These are phyloP conservation scores for Diplodia mutila DNA, from an alignment of 2,329 filamentous ascomycete genomes.

Conservation along the genomic window DNA sequence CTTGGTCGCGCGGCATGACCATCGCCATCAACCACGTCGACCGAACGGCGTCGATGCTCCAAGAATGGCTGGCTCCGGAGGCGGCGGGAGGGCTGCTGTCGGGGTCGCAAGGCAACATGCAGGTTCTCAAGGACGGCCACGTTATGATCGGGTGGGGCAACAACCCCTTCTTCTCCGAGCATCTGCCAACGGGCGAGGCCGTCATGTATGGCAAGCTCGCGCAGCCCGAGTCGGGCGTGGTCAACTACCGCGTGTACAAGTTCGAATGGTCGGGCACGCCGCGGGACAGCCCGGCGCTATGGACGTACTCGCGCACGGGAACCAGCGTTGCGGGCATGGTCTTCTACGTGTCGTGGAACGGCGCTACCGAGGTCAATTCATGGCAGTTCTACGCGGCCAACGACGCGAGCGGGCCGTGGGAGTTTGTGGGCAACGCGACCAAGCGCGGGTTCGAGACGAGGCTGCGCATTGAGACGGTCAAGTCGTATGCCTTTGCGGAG, in stretches of 20 bases:
- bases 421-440: slow-evolving; percentile 44
- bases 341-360: slow-evolving; percentile 60
- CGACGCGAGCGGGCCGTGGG: slow-evolving; percentile 40
- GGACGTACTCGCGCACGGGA: slow-evolving; percentile 27
- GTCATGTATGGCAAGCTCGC: slow-evolving; percentile 59
- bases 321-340: slow-evolving; percentile 38
- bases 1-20: slow-evolving; percentile 50
- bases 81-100: slow-evolving; percentile 48
- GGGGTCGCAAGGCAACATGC: slow-evolving; percentile 58
- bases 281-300: slow-evolving; percentile 25
- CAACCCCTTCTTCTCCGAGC: slow-evolving; percentile 47
- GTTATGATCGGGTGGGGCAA: slow-evolving; percentile 62
- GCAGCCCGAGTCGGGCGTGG: slow-evolving; percentile 39
- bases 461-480: slow-evolving; percentile 26
- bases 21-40: slow-evolving; percentile 50
- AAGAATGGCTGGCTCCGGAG: slow-evolving; percentile 55
- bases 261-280: slow-evolving; percentile 55
- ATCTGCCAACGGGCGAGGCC: slow-evolving; percentile 52
- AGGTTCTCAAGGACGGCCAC: slow-evolving; percentile 58
- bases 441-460: slow-evolving; percentile 52
- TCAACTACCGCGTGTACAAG: slow-evolving; percentile 61
- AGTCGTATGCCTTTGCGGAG: slow-evolving; percentile 27
- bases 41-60: slow-evolving; percentile 51
- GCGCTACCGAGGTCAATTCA: slow-evolving; percentile 50
- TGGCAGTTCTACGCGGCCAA: slow-evolving; percentile 56